Evolutionary conservation across 305 asterid genomes (phyloP).

Genomic region (Fraxinus xanthoxyloides): DNA sequence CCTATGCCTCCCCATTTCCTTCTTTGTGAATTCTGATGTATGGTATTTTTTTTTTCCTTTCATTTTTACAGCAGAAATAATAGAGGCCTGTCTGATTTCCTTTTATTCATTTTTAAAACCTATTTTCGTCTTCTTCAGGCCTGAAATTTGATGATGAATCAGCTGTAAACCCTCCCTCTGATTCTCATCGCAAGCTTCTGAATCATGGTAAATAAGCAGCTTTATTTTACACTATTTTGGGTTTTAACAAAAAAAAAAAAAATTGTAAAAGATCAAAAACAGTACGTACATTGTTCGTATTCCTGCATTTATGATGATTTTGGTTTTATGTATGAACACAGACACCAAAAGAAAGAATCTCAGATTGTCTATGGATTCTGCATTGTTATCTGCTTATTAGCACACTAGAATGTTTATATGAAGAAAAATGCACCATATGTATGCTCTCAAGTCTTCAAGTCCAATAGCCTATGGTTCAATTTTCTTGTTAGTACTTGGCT

Average conservation of each 20-base stretch:
- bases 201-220: conserved; percentile 29
- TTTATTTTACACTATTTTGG: not conserved
- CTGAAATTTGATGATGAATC: not conserved
- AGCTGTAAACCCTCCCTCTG: not conserved
- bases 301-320: conserved; percentile 15
- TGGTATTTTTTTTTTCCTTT: not conserved
- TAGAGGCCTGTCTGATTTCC: too few relatives aligned
- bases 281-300: not conserved
- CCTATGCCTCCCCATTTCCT: conserved; percentile 7
- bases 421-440: too few relatives aligned
- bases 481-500: conserved; percentile 17
- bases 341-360: conserved; percentile 19
- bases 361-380: conserved; percentile 27
- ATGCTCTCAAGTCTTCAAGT: too few relatives aligned
- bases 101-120: not conserved
- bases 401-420: conserved; percentile 18
- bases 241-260: not conserved
- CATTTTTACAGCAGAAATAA: too few relatives aligned
- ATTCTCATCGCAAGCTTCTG: conserved; percentile 57
- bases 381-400: conserved; percentile 32
- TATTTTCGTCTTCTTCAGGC: conserved; percentile 15
- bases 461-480: not conserved
- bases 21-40: not conserved
- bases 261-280: not conserved
- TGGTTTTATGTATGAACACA: conserved; percentile 10